These are phyloP conservation scores for Fragilaria radians DNA, from an alignment of 108 stramenopile species.

Conservation along the genomic window DNA sequence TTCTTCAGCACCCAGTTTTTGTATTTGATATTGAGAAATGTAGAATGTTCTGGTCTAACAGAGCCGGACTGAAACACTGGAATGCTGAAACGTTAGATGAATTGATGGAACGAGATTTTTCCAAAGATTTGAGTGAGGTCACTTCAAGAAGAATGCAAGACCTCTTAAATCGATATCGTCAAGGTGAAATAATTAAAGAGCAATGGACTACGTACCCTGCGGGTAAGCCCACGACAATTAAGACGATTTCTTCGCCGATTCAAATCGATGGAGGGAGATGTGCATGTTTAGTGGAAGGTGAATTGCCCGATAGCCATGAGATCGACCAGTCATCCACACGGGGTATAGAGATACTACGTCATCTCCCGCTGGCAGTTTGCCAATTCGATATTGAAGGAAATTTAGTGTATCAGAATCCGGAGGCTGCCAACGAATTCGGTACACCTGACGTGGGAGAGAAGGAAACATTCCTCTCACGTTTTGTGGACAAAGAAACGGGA, in stretches of 20 bases:
- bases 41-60: conserved; percentile 30
- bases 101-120: conserved; percentile 15
- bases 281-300: conserved; percentile 13
- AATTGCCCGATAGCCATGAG: not conserved
- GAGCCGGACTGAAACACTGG: conserved; percentile 19
- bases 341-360: conserved; percentile 35
- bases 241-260: conserved; percentile 14
- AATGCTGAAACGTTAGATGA: conserved; percentile 14
- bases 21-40: conserved; percentile 26
- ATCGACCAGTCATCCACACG: conserved; percentile 21
- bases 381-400: conserved; percentile 36
- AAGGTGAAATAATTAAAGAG: conserved; percentile 19
- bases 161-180: conserved; percentile 12
- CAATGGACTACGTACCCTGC: conserved; percentile 42
- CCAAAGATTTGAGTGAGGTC: conserved; percentile 9
- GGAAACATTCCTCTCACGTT: conserved; percentile 11
- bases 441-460: not conserved
- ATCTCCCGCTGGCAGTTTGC: conserved; percentile 40
- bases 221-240: conserved; percentile 24
- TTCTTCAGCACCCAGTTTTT: conserved; percentile 29
- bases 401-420: conserved; percentile 43
- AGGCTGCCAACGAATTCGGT: conserved; percentile 13
- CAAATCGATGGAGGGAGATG: conserved; percentile 10
- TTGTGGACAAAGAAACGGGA: conserved; percentile 13
- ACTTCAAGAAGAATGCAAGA: conserved; percentile 20